phyloP scores from a whole-genome alignment of 768 basidiomycete genomes.

The Tephrocybe sp. region DNA sequence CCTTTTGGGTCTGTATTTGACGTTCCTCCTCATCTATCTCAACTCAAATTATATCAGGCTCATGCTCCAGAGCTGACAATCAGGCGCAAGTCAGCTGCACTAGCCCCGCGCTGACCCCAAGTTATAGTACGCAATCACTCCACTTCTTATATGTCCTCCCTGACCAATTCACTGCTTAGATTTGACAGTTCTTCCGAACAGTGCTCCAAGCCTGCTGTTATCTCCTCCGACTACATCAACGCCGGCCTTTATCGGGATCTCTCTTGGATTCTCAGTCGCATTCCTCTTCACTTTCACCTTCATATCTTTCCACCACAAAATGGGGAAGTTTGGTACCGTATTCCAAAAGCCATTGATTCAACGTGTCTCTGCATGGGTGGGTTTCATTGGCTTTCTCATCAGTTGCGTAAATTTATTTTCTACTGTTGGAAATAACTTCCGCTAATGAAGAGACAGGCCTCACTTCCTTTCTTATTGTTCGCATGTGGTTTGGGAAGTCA shows the following conservation, averaged over 20 bases:
- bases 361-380: constrained; percentile 68
- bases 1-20: constrained; percentile 49
- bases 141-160: neutral
- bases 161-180: constrained; percentile 40
- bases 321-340: constrained; percentile 48
- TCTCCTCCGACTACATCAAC: constrained; percentile 62
- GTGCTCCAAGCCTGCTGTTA: constrained; percentile 54
- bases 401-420: constrained; percentile 39
- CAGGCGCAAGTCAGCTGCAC: constrained; percentile 57
- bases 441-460: constrained; percentile 46
- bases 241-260: constrained; percentile 63
- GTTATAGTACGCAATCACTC: constrained; percentile 51
- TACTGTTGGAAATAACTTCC: neutral
- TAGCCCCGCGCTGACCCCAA: constrained; percentile 49
- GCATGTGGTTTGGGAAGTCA: constrained; percentile 83
- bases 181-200: constrained; percentile 58
- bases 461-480: constrained; percentile 66
- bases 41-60: constrained; percentile 46
- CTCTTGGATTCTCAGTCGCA: constrained; percentile 52
- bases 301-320: constrained; percentile 64
- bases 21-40: neutral
- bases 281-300: constrained; percentile 70
- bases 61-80: constrained; percentile 58
- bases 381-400: constrained; percentile 73
- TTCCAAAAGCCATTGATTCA: constrained; percentile 63